Evolutionary conservation across 768 basidiomycete genomes (phyloP).

Genomic region (Termitomyces sp.): DNA sequence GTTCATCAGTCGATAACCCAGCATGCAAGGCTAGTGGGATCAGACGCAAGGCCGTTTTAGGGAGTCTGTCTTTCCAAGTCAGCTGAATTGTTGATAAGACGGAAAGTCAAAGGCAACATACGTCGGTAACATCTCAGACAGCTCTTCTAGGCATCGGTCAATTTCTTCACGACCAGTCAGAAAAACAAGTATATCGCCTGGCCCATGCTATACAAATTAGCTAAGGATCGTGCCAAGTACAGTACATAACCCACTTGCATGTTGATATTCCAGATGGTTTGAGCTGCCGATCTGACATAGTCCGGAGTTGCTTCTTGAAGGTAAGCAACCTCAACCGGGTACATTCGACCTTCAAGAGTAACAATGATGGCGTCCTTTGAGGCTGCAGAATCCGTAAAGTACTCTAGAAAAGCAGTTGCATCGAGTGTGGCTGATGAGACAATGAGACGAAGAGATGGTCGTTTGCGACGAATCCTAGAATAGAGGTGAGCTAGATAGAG

Average conservation of each 20-base stretch:
- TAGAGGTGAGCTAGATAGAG: not conserved
- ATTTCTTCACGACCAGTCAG: conserved; percentile 97
- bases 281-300: conserved; percentile 79
- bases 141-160: conserved; percentile 77
- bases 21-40: conserved; percentile 81
- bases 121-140: conserved; percentile 78
- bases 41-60: conserved; percentile 53
- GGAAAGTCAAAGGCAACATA: conserved; percentile 22
- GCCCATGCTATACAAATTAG: conserved; percentile 51
- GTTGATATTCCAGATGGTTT: conserved; percentile 81
- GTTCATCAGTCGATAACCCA: conserved; percentile 84
- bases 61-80: conserved; percentile 33
- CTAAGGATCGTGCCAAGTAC: not conserved
- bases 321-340: conserved; percentile 92
- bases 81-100: not conserved
- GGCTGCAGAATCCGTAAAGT: conserved; percentile 70
- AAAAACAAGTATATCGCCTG: conserved; percentile 92
- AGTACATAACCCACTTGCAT: conserved; percentile 51
- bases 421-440: conserved; percentile 97
- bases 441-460: conserved; percentile 85
- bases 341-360: conserved; percentile 91
- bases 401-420: conserved; percentile 83
- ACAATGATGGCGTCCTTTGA: conserved; percentile 76
- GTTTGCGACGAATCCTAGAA: conserved; percentile 82
- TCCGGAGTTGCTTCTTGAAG: conserved; percentile 73